phyloP scores from a whole-genome alignment of 345 rosid species.

The Syzygium jambos region DNA sequence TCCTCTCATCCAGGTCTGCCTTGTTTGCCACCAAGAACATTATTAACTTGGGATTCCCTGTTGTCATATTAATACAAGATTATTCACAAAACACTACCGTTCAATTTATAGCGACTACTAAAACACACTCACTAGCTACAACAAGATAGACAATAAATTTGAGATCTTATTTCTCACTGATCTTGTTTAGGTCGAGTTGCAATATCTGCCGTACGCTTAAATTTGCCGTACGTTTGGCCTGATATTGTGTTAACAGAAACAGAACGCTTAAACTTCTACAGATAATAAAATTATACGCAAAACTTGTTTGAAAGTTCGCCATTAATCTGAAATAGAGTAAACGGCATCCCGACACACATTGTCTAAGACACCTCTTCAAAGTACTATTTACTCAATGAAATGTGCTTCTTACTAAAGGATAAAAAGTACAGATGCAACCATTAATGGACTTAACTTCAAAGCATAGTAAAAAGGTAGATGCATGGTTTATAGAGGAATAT shows the following conservation, averaged over 20 bases:
- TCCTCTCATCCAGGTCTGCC: constrained; percentile 58
- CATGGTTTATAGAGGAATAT: neutral
- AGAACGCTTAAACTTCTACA: neutral
- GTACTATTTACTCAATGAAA: neutral
- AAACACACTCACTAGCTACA: neutral
- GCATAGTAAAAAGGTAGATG: neutral
- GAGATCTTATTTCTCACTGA: neutral
- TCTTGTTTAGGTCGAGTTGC: neutral
- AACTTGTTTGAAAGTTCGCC: neutral
- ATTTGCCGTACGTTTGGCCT: neutral
- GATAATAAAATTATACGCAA: neutral
- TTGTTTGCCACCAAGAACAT: constrained; percentile 73
- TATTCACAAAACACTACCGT: neutral
- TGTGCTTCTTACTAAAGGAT: neutral
- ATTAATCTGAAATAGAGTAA: neutral
- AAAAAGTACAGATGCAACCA: neutral
- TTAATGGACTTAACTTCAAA: neutral
- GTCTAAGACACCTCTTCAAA: neutral
- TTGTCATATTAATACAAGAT: neutral
- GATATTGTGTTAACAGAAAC: neutral
- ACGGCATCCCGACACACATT: neutral
- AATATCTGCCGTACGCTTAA: neutral
- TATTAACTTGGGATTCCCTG: constrained; percentile 64
- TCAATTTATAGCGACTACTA: neutral
- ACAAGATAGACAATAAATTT: neutral